Base-by-base conservation (phyloP, 129 eudicot genomes). In the Mikania micrantha region DNA sequence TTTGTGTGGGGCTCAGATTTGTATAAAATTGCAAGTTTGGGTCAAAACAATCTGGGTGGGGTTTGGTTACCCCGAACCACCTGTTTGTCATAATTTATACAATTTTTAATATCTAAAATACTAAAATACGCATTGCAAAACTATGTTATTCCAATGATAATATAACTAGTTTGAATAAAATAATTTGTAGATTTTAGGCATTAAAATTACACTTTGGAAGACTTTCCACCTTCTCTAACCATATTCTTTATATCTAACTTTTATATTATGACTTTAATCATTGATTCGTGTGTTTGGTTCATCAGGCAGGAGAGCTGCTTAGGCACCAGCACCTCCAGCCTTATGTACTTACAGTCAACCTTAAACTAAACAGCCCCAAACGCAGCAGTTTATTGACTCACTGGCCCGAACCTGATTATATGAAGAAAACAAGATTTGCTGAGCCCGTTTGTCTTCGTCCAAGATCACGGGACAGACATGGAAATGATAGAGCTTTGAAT, bases 281-380 rank as follows among this genome's bases (percentile, higher is more conserved):
- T 41, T 64, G 42, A 64, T 53, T 48, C 28, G 15, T 66, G 12
- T 71, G 20, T 52, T 79, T 70, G 10, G 42, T 76, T 10, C 64
- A 29, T 48, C 87, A 88, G 98, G 98, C 98, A 77, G 82, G 91
- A 39, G 96, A 91, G 53, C 83, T 91, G 67, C 96, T 91, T 16
- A 84, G 86, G 69, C 90, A 83, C 60, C 85, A 76, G 19, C 91
- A 81, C 69, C 98, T 91, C 32, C 96, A 85, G 68, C 95, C 91
- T 5, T 88, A 85, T 69, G 96, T 88, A 57, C 82, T 83, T 22
- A 82, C 88, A 32, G 81, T 84, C 79, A 81, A 91, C 53, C 96
- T 83, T 60, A 88, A 88, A 74, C 74, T 82, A 41, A 88, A 79
- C 61, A 75, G 76, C 79, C 94, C 90, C 20, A 83, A 87, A 67